Evolutionary conservation across 441 rosid genomes (phyloP).

Genomic region (Bruguiera hainesii): DNA sequence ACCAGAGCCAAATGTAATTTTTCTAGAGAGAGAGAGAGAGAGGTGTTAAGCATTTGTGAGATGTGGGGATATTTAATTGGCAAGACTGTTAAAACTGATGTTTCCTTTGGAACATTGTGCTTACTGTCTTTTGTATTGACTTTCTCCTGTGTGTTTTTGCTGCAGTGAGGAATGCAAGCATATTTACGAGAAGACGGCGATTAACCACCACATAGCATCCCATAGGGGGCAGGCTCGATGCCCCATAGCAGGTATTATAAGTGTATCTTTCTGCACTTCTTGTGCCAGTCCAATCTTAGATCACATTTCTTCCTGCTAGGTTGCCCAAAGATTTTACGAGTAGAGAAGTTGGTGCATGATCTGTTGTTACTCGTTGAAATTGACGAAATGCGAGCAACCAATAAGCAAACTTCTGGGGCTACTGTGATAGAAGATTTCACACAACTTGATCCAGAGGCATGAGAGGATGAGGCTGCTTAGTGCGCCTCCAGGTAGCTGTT

Average conservation of each 20-base stretch:
- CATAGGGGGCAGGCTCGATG: constrained; percentile 38
- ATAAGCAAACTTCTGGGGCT: constrained; percentile 37
- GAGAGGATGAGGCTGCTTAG: constrained; percentile 13
- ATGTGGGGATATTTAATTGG: too few relatives aligned
- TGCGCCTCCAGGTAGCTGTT: too few relatives aligned
- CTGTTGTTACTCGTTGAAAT: constrained; percentile 61
- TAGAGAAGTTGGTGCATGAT: constrained; percentile 54
- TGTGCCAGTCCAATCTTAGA: constrained; percentile 4
- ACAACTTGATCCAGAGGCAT: constrained; percentile 34
- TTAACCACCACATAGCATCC: constrained; percentile 45
- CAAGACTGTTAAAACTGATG: too few relatives aligned
- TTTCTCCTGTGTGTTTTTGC: neutral
- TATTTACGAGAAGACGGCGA: constrained; percentile 58
- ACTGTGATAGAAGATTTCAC: constrained; percentile 80
- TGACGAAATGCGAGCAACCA: constrained; percentile 55
- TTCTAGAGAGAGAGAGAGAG: too few relatives aligned
- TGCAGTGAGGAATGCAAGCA: constrained; percentile 87
- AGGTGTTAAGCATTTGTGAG: too few relatives aligned
- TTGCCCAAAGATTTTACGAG: constrained; percentile 60
- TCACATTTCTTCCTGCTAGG: constrained; percentile 34
- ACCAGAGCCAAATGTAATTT: too few relatives aligned
- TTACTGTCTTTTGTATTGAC: too few relatives aligned
- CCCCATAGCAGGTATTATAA: constrained; percentile 65
- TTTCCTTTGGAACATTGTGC: too few relatives aligned
- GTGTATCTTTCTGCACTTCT: neutral